These are phyloP conservation scores for Lathyrus tuberosus DNA, from an alignment of 306 rosid species.

Conservation along the genomic window DNA sequence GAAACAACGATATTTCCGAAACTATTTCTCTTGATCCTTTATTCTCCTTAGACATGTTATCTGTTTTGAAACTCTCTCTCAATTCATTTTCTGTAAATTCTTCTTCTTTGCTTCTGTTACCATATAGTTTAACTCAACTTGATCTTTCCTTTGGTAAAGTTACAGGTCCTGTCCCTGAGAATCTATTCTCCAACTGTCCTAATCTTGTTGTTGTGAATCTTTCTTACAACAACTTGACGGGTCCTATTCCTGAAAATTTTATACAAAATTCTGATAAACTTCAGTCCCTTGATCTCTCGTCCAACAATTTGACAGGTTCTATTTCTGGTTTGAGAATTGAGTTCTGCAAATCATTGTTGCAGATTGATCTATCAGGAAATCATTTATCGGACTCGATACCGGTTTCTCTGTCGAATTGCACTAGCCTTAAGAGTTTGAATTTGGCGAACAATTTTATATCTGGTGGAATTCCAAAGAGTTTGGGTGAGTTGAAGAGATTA, in stretches of 20 bases:
- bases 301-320: constrained; percentile 78
- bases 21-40: constrained; percentile 62
- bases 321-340: constrained; percentile 62
- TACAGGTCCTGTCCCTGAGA: constrained; percentile 69
- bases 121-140: constrained; percentile 70
- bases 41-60: constrained; percentile 65
- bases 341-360: constrained; percentile 64
- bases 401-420: constrained; percentile 68
- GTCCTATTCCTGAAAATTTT: constrained; percentile 65
- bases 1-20: constrained; percentile 48
- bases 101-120: constrained; percentile 78
- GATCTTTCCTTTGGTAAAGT: constrained; percentile 71
- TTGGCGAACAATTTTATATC: constrained; percentile 58
- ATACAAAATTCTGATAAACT: constrained; percentile 59
- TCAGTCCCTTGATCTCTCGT: constrained; percentile 75
- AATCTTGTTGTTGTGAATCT: constrained; percentile 70
- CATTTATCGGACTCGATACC: constrained; percentile 69
- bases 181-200: constrained; percentile 68
- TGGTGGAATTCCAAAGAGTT: constrained; percentile 72
- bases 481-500: constrained; percentile 66
- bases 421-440: constrained; percentile 62
- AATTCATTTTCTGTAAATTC: constrained; percentile 74
- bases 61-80: constrained; percentile 61
- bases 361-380: constrained; percentile 72
- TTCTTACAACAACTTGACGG: constrained; percentile 77